A percentile compares a stretch with the other conserved stretches of the same genome.
Evolutionary conservation across 176 grass and related monocot species (phyloP).

Genomic region (Lolium perenne): DNA sequence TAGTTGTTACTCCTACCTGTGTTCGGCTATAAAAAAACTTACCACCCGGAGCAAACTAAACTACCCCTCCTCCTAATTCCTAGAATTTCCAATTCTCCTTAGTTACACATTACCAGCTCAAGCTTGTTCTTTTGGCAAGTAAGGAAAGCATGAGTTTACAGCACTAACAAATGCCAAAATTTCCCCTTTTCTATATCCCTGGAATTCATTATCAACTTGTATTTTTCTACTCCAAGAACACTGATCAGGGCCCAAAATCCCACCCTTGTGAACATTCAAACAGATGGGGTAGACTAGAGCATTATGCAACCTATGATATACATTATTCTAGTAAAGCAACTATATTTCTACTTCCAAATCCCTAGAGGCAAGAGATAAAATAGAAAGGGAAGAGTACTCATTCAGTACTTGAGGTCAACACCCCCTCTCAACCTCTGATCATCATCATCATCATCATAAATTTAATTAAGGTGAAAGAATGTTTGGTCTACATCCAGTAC

Average conservation of each 20-base stretch:
- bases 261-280: background rate
- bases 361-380: background rate
- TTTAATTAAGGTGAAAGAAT: background rate
- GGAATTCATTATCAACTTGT: background rate
- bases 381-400: background rate
- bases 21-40: background rate
- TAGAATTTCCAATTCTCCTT: background rate
- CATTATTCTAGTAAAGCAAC: background rate
- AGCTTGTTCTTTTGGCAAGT: background rate
- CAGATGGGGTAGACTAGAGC: background rate
- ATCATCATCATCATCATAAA: no score
- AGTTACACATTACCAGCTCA: background rate
- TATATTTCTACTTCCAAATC: background rate
- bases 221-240: background rate
- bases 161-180: background rate
- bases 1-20: background rate
- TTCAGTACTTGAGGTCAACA: conserved; percentile 32
- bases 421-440: no score
- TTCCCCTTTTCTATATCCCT: background rate
- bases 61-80: background rate
- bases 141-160: background rate
- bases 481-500: background rate
- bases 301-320: background rate
- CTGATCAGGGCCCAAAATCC: background rate
- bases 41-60: conserved; percentile 5